Conservation (phyloP, 2,329 filamentous ascomycete genomes). For the Penicillium polonicum region DNA sequence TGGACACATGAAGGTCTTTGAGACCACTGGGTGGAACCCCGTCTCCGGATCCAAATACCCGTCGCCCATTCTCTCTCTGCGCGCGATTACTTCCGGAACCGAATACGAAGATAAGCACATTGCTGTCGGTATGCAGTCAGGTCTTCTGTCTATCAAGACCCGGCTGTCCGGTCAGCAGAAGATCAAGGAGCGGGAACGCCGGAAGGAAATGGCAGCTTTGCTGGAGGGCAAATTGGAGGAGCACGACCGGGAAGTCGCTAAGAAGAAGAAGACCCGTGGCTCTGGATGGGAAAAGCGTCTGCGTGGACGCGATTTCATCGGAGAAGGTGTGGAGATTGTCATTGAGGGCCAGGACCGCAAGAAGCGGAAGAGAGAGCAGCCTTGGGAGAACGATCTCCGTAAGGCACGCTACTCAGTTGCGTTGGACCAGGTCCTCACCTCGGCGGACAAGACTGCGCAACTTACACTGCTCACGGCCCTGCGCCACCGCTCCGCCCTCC, state of each 20-base stretch:
- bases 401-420: conserved; percentile 74
- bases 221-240: conserved; percentile 74
- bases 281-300: conserved; percentile 62
- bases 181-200: conserved; percentile 69
- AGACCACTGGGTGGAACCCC: conserved; percentile 91
- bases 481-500: conserved; percentile 81
- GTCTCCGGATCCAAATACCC: conserved; percentile 94
- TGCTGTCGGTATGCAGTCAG: conserved; percentile 90
- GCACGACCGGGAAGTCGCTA: conserved; percentile 69
- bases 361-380: conserved; percentile 63
- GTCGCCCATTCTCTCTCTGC: conserved; percentile 81
- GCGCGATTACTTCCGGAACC: conserved; percentile 67
- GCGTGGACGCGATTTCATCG: conserved; percentile 73
- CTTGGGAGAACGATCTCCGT: conserved; percentile 80
- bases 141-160: conserved; percentile 85
- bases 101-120: conserved; percentile 84
- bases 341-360: conserved; percentile 68
- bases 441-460: conserved; percentile 58
- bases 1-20: conserved; percentile 95
- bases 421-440: conserved; percentile 73
- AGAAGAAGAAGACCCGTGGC: conserved; percentile 63
- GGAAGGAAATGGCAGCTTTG: conserved; percentile 81
- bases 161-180: conserved; percentile 83
- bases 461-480: conserved; percentile 81
- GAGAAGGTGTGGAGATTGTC: conserved; percentile 82